These are phyloP conservation scores for Yamadazyma sp. DNA, from an alignment of 805 yeast genomes.

Conservation along the genomic window DNA sequence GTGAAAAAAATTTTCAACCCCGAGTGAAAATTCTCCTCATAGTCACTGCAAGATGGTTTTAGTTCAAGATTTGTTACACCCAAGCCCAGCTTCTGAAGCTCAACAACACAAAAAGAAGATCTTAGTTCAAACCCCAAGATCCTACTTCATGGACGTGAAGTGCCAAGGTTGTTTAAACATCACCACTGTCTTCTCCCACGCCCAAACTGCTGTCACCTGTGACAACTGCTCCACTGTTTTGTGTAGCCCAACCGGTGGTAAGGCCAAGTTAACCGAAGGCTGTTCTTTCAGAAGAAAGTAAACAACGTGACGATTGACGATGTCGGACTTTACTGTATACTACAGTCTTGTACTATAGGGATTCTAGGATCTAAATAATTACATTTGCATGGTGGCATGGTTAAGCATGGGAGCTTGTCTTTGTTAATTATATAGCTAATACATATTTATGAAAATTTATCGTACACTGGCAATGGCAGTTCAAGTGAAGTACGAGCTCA, in stretches of 20 bases:
- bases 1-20: constrained; percentile 3
- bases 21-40: constrained; percentile 4
- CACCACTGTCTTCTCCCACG: constrained; percentile 99
- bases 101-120: constrained; percentile 96
- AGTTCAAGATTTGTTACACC: constrained; percentile 98
- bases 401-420: too few species aligned
- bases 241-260: constrained; percentile 99
- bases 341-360: constrained; percentile 10
- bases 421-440: constrained; percentile 11
- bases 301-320: too few species aligned
- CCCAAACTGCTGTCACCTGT: constrained; percentile 99
- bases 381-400: background rate
- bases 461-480: too few species aligned
- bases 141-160: constrained; percentile 98
- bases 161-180: constrained; percentile 99
- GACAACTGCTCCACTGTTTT: constrained; percentile 97
- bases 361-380: background rate
- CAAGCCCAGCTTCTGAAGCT: constrained; percentile 93
- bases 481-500: too few species aligned
- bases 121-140: constrained; percentile 96
- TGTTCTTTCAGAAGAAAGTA: constrained; percentile 99
- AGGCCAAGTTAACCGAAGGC: constrained; percentile 99
- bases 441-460: constrained; percentile 4
- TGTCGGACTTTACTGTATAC: too few species aligned
- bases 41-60: constrained; percentile 57